A percentile compares a stretch with the other conserved stretches of the same genome.
These are phyloP conservation scores for Rhizodiscina lignyota DNA, from an alignment of 495 filamentous ascomycete species.

Conservation along the genomic window DNA sequence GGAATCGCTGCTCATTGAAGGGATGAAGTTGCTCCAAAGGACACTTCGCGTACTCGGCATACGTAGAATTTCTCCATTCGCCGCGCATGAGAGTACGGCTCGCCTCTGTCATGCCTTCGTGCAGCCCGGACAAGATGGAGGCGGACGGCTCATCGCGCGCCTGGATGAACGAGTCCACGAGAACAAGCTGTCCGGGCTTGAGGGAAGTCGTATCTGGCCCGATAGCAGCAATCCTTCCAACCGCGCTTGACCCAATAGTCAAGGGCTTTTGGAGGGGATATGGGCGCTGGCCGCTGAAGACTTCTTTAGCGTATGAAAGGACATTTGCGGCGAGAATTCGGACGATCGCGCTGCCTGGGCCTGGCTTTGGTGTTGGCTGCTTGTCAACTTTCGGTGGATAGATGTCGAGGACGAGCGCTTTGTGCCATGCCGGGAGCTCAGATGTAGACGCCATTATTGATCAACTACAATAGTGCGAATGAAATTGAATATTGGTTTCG, in stretches of 20 bases:
- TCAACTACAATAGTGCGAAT: no score
- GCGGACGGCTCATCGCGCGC: slow-evolving; percentile 27
- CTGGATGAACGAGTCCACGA: slow-evolving; percentile 25
- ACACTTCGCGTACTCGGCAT: slow-evolving; percentile 26
- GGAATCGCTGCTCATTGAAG: slow-evolving; percentile 26
- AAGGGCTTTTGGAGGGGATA: slow-evolving; percentile 15
- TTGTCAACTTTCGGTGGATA: no score
- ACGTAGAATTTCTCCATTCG: slow-evolving; percentile 28
- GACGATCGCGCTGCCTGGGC: slow-evolving; percentile 19
- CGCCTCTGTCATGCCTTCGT: slow-evolving; percentile 11
- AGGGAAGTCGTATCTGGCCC: slow-evolving; percentile 29
- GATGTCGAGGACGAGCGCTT: no score
- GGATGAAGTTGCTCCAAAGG: slow-evolving; percentile 30
- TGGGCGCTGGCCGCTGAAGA: slow-evolving; percentile 17
- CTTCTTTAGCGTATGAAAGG: slow-evolving; percentile 16
- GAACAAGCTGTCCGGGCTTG: slow-evolving; percentile 30
- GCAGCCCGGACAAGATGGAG: slow-evolving; percentile 22
- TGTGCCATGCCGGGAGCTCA: no score
- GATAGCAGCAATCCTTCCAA: slow-evolving; percentile 29
- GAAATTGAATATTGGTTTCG: no score
- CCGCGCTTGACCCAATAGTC: slow-evolving; percentile 14
- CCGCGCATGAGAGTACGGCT: slow-evolving; percentile 20
- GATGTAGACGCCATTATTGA: no score
- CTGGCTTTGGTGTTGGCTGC: slow-evolving; percentile 18
- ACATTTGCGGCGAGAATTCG: slow-evolving; percentile 15